Evolutionary conservation across 331 rosid species (phyloP).

Genomic region (Pyracantha coccinea): DNA sequence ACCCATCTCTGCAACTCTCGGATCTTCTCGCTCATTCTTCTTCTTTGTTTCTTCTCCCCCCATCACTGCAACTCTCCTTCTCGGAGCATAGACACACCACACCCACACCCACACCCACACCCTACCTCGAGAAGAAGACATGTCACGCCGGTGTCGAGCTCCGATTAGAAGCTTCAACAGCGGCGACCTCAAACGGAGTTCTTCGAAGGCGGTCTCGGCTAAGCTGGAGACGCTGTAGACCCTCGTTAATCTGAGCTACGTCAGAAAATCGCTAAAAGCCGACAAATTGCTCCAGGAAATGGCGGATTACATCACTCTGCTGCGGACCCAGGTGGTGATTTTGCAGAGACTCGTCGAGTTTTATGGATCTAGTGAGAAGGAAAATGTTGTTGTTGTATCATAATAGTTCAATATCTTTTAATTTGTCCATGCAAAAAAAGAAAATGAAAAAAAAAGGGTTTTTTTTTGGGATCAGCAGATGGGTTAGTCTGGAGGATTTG

Average conservation of each 20-base stretch:
- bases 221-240: conserved; percentile 40
- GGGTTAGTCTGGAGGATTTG: no score
- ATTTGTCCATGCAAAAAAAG: no score
- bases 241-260: conserved; percentile 29
- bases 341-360: conserved; percentile 59
- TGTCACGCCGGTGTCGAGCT: conserved; percentile 9
- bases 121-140: conserved; percentile 6
- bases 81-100: no score
- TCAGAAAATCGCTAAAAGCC: conserved; percentile 26
- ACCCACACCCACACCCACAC: no score
- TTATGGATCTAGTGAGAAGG: conserved; percentile 52
- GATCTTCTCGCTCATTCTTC: no score
- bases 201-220: conserved; percentile 31
- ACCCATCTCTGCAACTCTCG: no score
- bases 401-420: no score
- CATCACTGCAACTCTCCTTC: no score
- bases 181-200: conserved; percentile 16
- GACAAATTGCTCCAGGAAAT: conserved; percentile 70
- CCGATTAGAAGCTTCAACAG: conserved; percentile 28
- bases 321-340: conserved; percentile 51
- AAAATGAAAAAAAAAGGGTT: no score
- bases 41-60: no score
- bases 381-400: no score
- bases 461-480: no score
- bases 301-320: conserved; percentile 73